Evolutionary conservation across 1,139 yeast genomes (phyloP).

Genomic region (Candida labiduridarum): DNA sequence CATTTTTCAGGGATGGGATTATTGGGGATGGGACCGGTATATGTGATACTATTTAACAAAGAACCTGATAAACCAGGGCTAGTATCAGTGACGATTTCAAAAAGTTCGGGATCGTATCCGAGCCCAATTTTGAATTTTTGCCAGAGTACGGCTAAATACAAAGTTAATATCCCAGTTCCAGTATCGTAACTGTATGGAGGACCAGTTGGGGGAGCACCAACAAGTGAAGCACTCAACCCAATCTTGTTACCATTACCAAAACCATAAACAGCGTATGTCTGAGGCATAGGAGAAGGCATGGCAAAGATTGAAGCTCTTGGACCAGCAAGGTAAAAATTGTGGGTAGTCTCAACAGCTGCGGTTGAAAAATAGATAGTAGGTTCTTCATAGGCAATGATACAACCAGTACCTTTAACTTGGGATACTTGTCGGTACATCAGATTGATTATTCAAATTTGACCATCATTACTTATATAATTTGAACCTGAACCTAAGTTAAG

Average conservation of each 20-base stretch:
- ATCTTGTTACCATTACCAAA: slow-evolving; percentile 35
- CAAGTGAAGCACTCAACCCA: slow-evolving; percentile 23
- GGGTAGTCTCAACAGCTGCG: slow-evolving; percentile 20
- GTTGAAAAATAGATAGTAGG: slow-evolving; percentile 25
- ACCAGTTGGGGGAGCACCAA: slow-evolving; percentile 12
- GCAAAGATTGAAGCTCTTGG: slow-evolving; percentile 23
- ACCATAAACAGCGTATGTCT: slow-evolving; percentile 31
- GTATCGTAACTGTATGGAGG: slow-evolving; percentile 18
- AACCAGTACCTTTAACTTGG: slow-evolving; percentile 30
- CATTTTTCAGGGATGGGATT: slow-evolving; percentile 19
- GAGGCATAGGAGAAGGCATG: slow-evolving; percentile 19
- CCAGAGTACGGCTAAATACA: slow-evolving; percentile 12
- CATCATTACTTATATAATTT: slow-evolving; percentile 28
- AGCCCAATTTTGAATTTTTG: slow-evolving; percentile 27
- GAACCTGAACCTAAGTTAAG: slow-evolving; percentile 22
- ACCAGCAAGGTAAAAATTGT: slow-evolving; percentile 25
- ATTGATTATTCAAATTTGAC: slow-evolving; percentile 32
- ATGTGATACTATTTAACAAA: slow-evolving; percentile 15
- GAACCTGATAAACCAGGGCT: slow-evolving; percentile 17
- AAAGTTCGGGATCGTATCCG: slow-evolving; percentile 19
- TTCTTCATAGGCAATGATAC: slow-evolving; percentile 26
- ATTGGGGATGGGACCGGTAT: slow-evolving; percentile 21
- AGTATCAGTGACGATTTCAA: slow-evolving; percentile 19
- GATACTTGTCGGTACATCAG: slow-evolving; percentile 27
- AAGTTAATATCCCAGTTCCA: slow-evolving; percentile 25